These are phyloP conservation scores for Cupressus sempervirens DNA, from an alignment of 75 land plant species.

Conservation along the genomic window DNA sequence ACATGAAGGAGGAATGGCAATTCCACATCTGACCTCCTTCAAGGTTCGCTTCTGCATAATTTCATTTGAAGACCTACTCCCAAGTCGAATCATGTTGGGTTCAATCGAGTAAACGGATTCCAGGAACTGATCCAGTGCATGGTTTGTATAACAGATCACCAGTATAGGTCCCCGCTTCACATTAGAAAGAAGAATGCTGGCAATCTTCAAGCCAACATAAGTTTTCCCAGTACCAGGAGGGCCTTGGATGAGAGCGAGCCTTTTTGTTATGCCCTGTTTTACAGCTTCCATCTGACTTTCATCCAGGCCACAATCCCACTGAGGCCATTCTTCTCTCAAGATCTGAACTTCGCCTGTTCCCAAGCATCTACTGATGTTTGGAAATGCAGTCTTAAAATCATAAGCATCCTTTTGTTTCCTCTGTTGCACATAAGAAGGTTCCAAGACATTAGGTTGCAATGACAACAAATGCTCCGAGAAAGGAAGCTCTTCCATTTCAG, in stretches of 20 bases:
- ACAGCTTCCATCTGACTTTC: conserved; percentile 18
- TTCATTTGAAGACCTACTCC: background rate
- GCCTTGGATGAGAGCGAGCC: conserved; percentile 25
- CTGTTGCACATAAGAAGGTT: conserved; percentile 10
- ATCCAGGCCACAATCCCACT: conserved; percentile 20
- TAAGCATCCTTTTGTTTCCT: conserved; percentile 10
- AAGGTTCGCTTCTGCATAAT: background rate
- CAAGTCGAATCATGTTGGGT: conserved; percentile 16
- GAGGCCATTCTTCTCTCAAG: conserved; percentile 17
- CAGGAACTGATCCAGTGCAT: conserved; percentile 32
- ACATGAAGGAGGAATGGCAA: background rate
- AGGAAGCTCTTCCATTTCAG: conserved; percentile 24
- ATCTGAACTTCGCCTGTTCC: conserved; percentile 9
- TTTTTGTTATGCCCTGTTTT: conserved; percentile 25
- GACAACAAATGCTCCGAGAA: conserved; percentile 15
- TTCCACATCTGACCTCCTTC: background rate
- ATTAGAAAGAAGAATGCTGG: conserved; percentile 4
- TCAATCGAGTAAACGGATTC: conserved; percentile 15
- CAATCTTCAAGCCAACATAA: conserved; percentile 16
- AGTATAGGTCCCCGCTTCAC: conserved; percentile 14
- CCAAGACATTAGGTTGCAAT: conserved; percentile 11
- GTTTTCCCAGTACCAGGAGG: conserved; percentile 38
- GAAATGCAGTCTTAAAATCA: conserved; percentile 20
- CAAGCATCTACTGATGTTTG: conserved; percentile 13
- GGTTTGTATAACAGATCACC: conserved; percentile 28